A percentile compares a stretch with the other conserved stretches of the same genome.
These are phyloP conservation scores for Mortierella sp. DNA, from an alignment of 371 early-diverging fungal species.

Conservation along the genomic window DNA sequence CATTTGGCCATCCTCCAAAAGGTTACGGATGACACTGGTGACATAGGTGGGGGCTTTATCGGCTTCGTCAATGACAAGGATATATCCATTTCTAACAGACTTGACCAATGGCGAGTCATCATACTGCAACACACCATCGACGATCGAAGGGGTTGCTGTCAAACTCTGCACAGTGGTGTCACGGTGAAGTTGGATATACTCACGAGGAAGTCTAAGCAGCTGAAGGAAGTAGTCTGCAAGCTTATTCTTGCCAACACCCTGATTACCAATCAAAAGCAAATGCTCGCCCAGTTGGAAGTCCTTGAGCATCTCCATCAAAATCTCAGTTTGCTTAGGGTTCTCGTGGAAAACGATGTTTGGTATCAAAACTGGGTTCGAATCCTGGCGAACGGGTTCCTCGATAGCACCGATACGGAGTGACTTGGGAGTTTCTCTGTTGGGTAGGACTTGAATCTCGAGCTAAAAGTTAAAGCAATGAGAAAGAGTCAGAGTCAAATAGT, in stretches of 20 bases:
- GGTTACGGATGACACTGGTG: conserved; percentile 81
- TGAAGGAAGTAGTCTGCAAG: conserved; percentile 84
- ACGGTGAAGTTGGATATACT: conserved; percentile 89
- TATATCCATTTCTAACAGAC: conserved; percentile 64
- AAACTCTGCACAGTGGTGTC: conserved; percentile 89
- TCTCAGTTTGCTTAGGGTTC: conserved; percentile 80
- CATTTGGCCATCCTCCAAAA: conserved; percentile 91
- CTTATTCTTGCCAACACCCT: conserved; percentile 92
- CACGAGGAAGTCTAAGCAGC: conserved; percentile 78
- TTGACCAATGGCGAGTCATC: conserved; percentile 83
- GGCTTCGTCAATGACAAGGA: conserved; percentile 89
- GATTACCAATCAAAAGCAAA: conserved; percentile 80
- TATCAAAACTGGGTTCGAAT: conserved; percentile 76
- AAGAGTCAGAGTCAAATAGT: not conserved
- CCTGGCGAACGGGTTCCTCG: conserved; percentile 65
- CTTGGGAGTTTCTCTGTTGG: conserved; percentile 63
- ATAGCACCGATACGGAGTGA: conserved; percentile 70
- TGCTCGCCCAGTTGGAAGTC: conserved; percentile 83
- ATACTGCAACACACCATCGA: conserved; percentile 78
- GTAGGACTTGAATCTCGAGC: conserved; percentile 70
- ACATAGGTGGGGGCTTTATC: conserved; percentile 92
- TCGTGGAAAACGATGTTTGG: conserved; percentile 82
- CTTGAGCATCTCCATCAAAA: conserved; percentile 79
- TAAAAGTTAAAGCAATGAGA: conserved; percentile 15
- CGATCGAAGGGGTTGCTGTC: conserved; percentile 82